Evolutionary conservation across 805 yeast species (phyloP), one percentile per base, ranked within the genome.

Genomic region (Candida arabinofermentans): DNA sequence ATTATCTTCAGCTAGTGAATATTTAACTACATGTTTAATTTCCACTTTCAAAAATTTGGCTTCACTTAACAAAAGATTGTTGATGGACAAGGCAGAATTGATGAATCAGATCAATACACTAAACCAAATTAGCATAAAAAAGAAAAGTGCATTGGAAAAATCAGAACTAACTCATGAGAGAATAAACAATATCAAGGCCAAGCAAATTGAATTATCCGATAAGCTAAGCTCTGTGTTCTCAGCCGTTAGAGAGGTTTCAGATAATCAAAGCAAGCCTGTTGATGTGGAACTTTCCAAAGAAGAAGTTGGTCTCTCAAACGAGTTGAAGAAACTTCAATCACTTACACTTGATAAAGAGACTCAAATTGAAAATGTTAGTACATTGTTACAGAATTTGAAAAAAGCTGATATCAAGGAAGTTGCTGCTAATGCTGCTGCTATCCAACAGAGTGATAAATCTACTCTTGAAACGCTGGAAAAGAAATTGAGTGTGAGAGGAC

Each of bases 171-270:
- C 56, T 4, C 16, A 48, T 12, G 50, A 49, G 6, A 69, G 72
- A 42, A 70, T 76, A 48, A 42, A 45, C 13, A 22, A 41, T 9
- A 48, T 68, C 30, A 49, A 58, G 9, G 48, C 57, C 4, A 67
- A 75, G 37, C 64, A 61, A 38, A 29, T 38, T 2, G 26, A 30
- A 9, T 24, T 61, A 34, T 53, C 45, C 7, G 30, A 37, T 12
- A 45, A 47, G 33, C 16, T 54, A 27, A 27, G 33, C 61, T 34
- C 51, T 44, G 4, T 53, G 9, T 26, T 42, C 18, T 24, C 33
- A 1, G 23, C 36, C 5, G 30, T 48, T 30, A 53, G 45, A 16
- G 18, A 37, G 9, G 22, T 53, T 5, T 40, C 46, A 6, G 23
- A 40, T 2, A 37, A 30, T n/a, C 37, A 35, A 18, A 30, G 41